These are phyloP conservation scores for Fragaria iinumae DNA, from an alignment of 306 rosid species.

Conservation along the genomic window DNA sequence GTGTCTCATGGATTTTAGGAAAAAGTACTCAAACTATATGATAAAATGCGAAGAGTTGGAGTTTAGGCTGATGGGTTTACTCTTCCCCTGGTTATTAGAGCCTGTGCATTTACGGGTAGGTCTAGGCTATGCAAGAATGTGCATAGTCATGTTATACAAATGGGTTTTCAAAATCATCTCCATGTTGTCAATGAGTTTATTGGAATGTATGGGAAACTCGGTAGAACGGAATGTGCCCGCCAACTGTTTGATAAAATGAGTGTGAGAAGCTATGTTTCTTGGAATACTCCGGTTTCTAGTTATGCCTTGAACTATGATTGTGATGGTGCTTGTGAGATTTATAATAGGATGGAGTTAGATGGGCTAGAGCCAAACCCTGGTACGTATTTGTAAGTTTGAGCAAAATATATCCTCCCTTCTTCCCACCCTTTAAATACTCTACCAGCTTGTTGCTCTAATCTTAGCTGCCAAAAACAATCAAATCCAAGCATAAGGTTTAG, in stretches of 20 bases:
- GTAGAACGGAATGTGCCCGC: constrained; percentile 50
- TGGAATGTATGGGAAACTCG: constrained; percentile 66
- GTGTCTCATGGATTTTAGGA: constrained; percentile 51
- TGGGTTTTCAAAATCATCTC: constrained; percentile 65
- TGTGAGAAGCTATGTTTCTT: constrained; percentile 55
- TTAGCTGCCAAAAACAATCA: too few species aligned
- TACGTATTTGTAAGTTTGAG: too few species aligned
- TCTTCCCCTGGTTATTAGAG: constrained; percentile 56
- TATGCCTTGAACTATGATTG: constrained; percentile 63
- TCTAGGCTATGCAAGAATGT: constrained; percentile 39
- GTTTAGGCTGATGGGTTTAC: constrained; percentile 75
- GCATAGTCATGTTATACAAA: constrained; percentile 52
- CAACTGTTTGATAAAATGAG: constrained; percentile 58
- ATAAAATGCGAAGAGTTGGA: constrained; percentile 59
- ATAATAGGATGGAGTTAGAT: constrained; percentile 58
- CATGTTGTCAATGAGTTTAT: constrained; percentile 62
- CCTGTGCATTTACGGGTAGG: constrained; percentile 38
- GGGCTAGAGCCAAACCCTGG: constrained; percentile 62
- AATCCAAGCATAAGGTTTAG: too few species aligned
- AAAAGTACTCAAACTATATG: constrained; percentile 42
- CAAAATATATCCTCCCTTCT: too few species aligned
- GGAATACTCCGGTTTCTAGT: constrained; percentile 70
- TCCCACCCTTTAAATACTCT: too few species aligned
- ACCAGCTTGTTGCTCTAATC: too few species aligned
- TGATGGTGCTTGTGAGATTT: constrained; percentile 55